Conservation (phyloP, 1,284 basidiomycete species). For the Pseudozyma sp. region DNA sequence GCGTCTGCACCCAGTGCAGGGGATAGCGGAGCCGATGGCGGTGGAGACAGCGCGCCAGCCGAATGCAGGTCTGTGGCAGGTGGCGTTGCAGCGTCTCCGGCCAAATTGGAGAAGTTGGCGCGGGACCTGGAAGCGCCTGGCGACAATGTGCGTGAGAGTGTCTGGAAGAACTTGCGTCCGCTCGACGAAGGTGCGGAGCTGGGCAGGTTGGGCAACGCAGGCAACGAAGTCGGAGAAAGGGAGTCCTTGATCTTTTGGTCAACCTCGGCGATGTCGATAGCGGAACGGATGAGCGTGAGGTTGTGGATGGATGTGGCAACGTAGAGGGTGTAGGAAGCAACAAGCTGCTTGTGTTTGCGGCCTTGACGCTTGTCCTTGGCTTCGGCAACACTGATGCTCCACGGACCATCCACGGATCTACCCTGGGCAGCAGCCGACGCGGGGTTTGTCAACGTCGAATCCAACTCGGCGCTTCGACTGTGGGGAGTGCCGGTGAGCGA, state of each 20-base stretch:
- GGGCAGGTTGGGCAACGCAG: slow-evolving; percentile 41
- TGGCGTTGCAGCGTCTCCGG: slow-evolving; percentile 26
- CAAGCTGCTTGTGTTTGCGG: slow-evolving; percentile 56
- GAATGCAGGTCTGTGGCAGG: slow-evolving; percentile 14
- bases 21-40: slow-evolving; percentile 43
- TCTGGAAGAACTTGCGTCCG: slow-evolving; percentile 55
- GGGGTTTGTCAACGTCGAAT: slow-evolving; percentile 70
- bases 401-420: slow-evolving; percentile 73
- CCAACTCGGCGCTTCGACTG: slow-evolving; percentile 69
- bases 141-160: slow-evolving; percentile 58
- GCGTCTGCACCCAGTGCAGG: slow-evolving; percentile 19
- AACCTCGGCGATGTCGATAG: slow-evolving; percentile 79
- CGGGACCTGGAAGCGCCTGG: slow-evolving; percentile 40
- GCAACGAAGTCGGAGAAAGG: slow-evolving; percentile 23
- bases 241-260: slow-evolving; percentile 75
- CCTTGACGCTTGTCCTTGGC: slow-evolving; percentile 47
- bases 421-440: slow-evolving; percentile 10
- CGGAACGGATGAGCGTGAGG: slow-evolving; percentile 82
- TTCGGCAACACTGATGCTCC: slow-evolving; percentile 81
- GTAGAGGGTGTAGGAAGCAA: slow-evolving; percentile 67
- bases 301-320: slow-evolving; percentile 83
- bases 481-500: slow-evolving; percentile 24
- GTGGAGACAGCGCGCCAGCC: slow-evolving; percentile 24
- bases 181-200: slow-evolving; percentile 23
- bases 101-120: slow-evolving; percentile 30